These are phyloP conservation scores for Sporothrix humicola DNA, from an alignment of 2,329 filamentous ascomycete genomes.

Conservation along the genomic window DNA sequence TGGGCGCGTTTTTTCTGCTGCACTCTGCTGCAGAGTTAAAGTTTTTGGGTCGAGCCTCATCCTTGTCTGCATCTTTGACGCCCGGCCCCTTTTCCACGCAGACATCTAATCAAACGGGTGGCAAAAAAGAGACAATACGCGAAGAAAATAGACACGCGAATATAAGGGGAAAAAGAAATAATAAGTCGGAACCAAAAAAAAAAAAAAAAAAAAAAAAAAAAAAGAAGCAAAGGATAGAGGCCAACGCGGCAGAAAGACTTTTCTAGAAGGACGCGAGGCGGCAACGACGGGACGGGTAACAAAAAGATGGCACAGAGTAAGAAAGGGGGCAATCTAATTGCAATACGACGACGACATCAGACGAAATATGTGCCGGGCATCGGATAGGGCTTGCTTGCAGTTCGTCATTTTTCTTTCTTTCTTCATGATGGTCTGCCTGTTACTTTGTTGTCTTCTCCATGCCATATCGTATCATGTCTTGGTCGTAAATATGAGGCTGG, in stretches of 20 bases:
- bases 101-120: slow-evolving; percentile 21
- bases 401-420: too few relatives aligned
- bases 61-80: not conserved
- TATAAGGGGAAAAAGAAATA: not conserved
- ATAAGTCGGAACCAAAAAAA: not conserved
- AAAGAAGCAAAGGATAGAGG: not conserved
- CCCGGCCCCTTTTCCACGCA: slow-evolving; percentile 21
- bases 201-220: not conserved
- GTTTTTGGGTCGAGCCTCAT: not conserved
- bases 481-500: too few relatives aligned
- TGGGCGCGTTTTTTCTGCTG: slow-evolving; percentile 7
- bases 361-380: not conserved
- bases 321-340: not conserved
- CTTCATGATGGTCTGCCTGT: not conserved
- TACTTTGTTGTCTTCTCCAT: not conserved
- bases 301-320: not conserved
- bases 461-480: not conserved
- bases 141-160: not conserved
- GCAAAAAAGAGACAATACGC: not conserved
- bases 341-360: not conserved
- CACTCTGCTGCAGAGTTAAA: slow-evolving; percentile 7
- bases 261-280: slow-evolving; percentile 9
- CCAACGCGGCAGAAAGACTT: not conserved
- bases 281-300: not conserved
- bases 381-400: slow-evolving; percentile 9